A percentile compares a stretch with the other conserved stretches of the same genome.
Conservation (phyloP, 495 filamentous ascomycete genomes). For the Penicillium longicatenatum region DNA sequence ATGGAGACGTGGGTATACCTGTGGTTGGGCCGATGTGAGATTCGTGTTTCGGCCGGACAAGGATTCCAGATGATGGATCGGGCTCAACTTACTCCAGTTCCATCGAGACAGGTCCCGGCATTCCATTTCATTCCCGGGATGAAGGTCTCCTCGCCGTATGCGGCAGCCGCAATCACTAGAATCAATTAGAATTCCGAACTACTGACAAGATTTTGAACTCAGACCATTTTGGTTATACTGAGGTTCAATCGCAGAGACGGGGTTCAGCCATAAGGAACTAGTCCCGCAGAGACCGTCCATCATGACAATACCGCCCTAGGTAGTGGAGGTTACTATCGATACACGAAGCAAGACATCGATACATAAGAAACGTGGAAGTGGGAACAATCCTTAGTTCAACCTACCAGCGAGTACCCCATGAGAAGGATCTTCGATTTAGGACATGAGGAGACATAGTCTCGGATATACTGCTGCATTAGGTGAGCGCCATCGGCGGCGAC, state of each 20-base stretch:
- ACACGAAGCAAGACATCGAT: too few species aligned
- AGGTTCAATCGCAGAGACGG: conserved; percentile 20
- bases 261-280: conserved; percentile 23
- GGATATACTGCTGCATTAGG: conserved; percentile 30
- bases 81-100: conserved; percentile 24
- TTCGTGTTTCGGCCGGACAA: not conserved
- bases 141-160: conserved; percentile 33
- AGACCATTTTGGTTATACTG: conserved; percentile 23
- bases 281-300: conserved; percentile 35
- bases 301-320: conserved; percentile 28
- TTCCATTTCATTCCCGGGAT: conserved; percentile 25
- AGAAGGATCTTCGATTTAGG: conserved; percentile 27
- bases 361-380: not conserved
- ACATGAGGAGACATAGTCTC: conserved; percentile 24
- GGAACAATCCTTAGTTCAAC: not conserved
- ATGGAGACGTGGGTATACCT: conserved; percentile 30
- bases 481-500: conserved; percentile 22
- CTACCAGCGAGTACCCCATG: conserved; percentile 30
- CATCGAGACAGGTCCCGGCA: conserved; percentile 26
- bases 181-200: not conserved
- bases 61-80: not conserved
- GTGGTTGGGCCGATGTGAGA: not conserved
- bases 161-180: conserved; percentile 26
- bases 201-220: not conserved
- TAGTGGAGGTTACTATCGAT: not conserved